These are phyloP conservation scores for Ophiosphaerella herpotricha DNA, from an alignment of 2,329 filamentous ascomycete genomes.

Conservation along the genomic window DNA sequence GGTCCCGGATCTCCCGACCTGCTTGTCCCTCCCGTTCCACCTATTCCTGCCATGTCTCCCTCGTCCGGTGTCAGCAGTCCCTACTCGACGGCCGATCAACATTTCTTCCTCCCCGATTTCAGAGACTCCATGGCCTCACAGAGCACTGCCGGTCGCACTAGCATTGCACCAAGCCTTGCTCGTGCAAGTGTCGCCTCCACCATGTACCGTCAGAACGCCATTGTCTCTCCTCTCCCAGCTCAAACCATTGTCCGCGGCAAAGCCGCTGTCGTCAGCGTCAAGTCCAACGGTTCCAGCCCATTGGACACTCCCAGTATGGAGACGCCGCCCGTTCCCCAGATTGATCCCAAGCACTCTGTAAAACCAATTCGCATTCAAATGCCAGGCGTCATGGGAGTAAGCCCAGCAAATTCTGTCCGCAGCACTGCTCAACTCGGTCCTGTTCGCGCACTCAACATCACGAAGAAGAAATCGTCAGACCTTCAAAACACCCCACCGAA, in stretches of 20 bases:
- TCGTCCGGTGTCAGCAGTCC: constrained; percentile 64
- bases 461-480: constrained; percentile 42
- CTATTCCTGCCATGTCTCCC: constrained; percentile 69
- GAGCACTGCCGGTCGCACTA: constrained; percentile 61
- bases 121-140: constrained; percentile 90
- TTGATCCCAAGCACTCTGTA: constrained; percentile 61
- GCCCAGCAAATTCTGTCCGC: constrained; percentile 42
- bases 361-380: constrained; percentile 49
- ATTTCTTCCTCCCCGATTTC: constrained; percentile 92
- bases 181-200: constrained; percentile 78
- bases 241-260: constrained; percentile 87
- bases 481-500: constrained; percentile 27
- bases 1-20: constrained; percentile 79
- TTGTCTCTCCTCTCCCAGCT: constrained; percentile 76
- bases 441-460: constrained; percentile 53
- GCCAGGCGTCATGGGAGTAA: constrained; percentile 46
- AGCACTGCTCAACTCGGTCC: constrained; percentile 49
- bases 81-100: constrained; percentile 68
- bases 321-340: constrained; percentile 73
- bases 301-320: constrained; percentile 52
- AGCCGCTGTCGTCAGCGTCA: constrained; percentile 91
- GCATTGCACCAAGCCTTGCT: constrained; percentile 55
- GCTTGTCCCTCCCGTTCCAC: constrained; percentile 89
- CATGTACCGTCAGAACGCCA: constrained; percentile 88
- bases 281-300: constrained; percentile 64